These are phyloP conservation scores for Volutella citrinella DNA, from an alignment of 2,329 filamentous ascomycete genomes.

Conservation along the genomic window DNA sequence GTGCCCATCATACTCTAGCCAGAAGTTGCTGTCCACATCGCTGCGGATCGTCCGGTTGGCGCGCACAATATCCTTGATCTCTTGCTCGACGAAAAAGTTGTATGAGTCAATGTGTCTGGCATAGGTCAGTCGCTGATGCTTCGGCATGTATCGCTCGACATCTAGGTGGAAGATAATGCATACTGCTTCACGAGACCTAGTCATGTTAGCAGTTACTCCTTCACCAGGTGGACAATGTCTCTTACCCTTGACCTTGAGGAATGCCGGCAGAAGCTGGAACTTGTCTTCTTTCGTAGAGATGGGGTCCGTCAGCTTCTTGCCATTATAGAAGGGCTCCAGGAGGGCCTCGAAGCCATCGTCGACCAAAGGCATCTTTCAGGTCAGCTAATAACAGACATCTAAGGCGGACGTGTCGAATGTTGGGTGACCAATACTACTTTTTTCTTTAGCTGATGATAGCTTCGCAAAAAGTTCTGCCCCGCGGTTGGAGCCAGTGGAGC, in stretches of 20 bases:
- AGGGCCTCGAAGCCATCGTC: constrained; percentile 66
- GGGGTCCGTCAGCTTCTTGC: constrained; percentile 63
- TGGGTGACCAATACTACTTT: constrained; percentile 17
- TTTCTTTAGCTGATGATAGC: constrained; percentile 25
- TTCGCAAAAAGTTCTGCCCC: constrained; percentile 32
- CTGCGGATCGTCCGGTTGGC: constrained; percentile 86
- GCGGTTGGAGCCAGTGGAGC: constrained; percentile 25
- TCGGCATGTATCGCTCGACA: too few species aligned
- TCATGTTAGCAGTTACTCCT: constrained; percentile 27
- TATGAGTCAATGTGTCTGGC: constrained; percentile 87
- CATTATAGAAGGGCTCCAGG: constrained; percentile 65
- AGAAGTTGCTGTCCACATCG: constrained; percentile 90
- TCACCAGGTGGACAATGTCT: too few species aligned
- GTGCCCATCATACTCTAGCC: constrained; percentile 61
- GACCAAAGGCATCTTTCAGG: constrained; percentile 47
- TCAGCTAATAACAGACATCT: constrained; percentile 33
- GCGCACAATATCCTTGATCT: constrained; percentile 94
- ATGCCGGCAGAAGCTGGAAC: constrained; percentile 95
- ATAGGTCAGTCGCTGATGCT: neutral
- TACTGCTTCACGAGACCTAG: constrained; percentile 80
- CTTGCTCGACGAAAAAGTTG: constrained; percentile 96
- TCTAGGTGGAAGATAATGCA: constrained; percentile 19
- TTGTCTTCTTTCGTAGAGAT: constrained; percentile 76
- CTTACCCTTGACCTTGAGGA: constrained; percentile 88
- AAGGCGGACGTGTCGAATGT: constrained; percentile 13